phyloP scores from a whole-genome alignment of 2,329 filamentous ascomycete species.

The Ascochyta rabiei region DNA sequence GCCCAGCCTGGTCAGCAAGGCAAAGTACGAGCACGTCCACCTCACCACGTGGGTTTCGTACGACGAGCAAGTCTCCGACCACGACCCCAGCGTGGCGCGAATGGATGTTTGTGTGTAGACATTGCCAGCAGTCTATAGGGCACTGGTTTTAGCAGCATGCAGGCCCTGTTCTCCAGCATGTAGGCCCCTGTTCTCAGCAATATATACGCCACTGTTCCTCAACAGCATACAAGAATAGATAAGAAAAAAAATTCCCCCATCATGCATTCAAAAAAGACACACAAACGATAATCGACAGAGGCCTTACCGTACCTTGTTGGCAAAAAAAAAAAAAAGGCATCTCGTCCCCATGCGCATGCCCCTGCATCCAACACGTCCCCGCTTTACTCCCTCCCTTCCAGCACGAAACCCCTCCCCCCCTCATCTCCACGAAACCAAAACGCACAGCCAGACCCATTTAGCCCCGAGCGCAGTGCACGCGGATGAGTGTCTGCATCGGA shows the following conservation, averaged over 20 bases:
- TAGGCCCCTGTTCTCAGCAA: too few species aligned
- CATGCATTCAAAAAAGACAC: background rate
- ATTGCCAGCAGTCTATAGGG: too few species aligned
- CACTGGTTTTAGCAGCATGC: too few species aligned
- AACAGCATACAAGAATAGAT: background rate
- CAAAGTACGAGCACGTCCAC: conserved; percentile 70
- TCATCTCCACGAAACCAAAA: too few species aligned
- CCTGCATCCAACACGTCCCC: conserved; percentile 4
- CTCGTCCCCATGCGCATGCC: background rate
- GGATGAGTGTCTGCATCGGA: conserved; percentile 2
- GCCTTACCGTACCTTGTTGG: background rate
- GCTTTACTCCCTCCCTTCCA: too few species aligned
- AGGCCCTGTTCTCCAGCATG: too few species aligned
- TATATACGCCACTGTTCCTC: background rate
- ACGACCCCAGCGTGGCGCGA: conserved; percentile 70
- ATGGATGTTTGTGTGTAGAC: conserved; percentile 63
- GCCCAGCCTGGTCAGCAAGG: conserved; percentile 53
- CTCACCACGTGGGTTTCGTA: conserved; percentile 68
- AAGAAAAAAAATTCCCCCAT: too few species aligned
- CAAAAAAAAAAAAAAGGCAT: conserved; percentile 1
- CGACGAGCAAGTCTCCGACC: conserved; percentile 66
- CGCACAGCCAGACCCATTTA: conserved; percentile 12
- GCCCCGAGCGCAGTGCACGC: conserved; percentile 8
- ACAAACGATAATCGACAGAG: conserved; percentile 2
- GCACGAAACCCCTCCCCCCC: too few species aligned